Evolutionary conservation across 176 grass and related monocot species (phyloP), one percentile per base, ranked within the genome.

Genomic region (Alopecurus myosuroides): DNA sequence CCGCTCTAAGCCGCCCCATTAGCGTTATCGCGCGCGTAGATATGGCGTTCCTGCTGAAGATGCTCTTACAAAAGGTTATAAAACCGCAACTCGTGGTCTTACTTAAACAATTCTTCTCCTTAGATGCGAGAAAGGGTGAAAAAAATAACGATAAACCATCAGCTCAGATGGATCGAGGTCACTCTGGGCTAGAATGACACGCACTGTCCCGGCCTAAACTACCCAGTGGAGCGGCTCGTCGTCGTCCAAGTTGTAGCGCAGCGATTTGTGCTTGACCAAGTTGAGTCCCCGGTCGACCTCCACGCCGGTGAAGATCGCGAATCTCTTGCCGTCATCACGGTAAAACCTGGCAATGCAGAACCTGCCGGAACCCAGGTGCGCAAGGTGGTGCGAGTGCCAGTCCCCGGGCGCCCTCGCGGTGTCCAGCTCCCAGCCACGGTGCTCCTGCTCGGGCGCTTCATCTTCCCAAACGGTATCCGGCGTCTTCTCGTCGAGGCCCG

Each of bases 201-300:
- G 2, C 15, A 29, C 12, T 29, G 29, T 1, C 14, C 61, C 3
- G 45, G 13, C 18, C 65, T 72, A 68, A 45, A 72, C 17, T 5
- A 72, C 69, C 69, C 69, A 72, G 3, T 46, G 40, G 23, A 73
- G 40, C 13, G 70, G 70, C 23, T 73, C 41, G 7, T 73, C 70
- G 70, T 46, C 70, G 70, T 46, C 41, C 41, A 73, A 73, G 41
- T 46, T 73, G 70, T 73, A 73, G 3, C 70, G 70, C 41, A 73
- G 23, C 70, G 70, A 73, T 23, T 73, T 73, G 70, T 73, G 70
- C 41, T 73, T 73, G 23, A 73, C 70, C 70, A 73, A 18, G 70
- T 73, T 73, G 25, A 73, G 70, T 3, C 14, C 41, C 14, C 14
- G 23, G 70, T 73, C 70, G 40, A 73, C 41, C 13, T 73, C 70